Conservation (phyloP, 129 eudicot genomes). For the Ambrosia artemisiifolia region DNA sequence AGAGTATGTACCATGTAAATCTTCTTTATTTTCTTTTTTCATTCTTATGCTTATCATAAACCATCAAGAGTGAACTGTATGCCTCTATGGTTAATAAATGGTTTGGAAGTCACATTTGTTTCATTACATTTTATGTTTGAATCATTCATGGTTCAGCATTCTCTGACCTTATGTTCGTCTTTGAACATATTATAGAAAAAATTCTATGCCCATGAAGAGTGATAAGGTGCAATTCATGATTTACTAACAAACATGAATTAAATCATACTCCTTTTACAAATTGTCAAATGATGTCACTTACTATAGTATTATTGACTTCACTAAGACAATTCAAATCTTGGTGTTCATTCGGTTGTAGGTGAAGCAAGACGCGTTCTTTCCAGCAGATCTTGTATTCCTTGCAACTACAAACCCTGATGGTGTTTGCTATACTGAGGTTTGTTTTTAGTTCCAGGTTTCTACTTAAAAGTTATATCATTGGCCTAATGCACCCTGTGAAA, state of each 20-base stretch:
- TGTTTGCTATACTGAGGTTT: slow-evolving; percentile 93
- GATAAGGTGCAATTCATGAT: too few species aligned
- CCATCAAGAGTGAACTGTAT: slow-evolving; percentile 6
- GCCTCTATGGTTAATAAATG: slow-evolving; percentile 14
- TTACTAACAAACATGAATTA: background rate
- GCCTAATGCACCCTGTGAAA: background rate
- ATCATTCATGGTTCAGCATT: background rate
- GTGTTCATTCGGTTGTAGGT: slow-evolving; percentile 50
- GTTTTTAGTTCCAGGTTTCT: too few species aligned
- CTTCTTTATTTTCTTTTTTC: background rate
- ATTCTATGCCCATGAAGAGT: background rate
- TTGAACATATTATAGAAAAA: background rate
- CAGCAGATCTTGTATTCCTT: slow-evolving; percentile 90
- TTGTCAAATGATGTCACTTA: background rate
- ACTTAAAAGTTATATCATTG: background rate
- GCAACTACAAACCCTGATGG: slow-evolving; percentile 95
- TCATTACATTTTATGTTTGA: background rate
- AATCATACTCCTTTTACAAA: background rate
- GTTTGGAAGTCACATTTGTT: background rate
- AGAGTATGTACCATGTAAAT: slow-evolving; percentile 48
- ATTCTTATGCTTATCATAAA: background rate
- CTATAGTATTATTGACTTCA: background rate
- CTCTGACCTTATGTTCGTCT: background rate
- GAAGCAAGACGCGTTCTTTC: slow-evolving; percentile 88
- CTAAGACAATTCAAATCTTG: slow-evolving; percentile 3